Conservation (phyloP, 352 stramenopile species). For the Hyaloperonospora brassicae region DNA sequence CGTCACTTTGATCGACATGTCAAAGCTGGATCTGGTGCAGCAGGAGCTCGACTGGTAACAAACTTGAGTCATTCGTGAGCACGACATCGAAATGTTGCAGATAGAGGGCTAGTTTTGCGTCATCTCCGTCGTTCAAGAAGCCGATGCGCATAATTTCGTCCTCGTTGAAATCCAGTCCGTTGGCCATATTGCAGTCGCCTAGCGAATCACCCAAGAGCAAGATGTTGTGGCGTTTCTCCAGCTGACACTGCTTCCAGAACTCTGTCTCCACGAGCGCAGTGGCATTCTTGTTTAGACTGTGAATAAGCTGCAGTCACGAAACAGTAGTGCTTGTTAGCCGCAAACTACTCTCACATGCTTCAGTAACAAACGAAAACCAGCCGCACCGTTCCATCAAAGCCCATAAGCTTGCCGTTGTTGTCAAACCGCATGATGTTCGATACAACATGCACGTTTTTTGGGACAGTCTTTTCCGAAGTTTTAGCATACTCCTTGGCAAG, state of each 20-base stretch:
- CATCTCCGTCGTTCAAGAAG: constrained; percentile 52
- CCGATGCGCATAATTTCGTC: constrained; percentile 64
- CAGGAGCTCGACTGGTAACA: constrained; percentile 50
- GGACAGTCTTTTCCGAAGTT: constrained; percentile 18
- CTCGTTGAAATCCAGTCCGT: constrained; percentile 46
- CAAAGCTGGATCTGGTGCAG: constrained; percentile 41
- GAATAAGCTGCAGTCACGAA: constrained; percentile 44
- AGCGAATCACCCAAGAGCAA: constrained; percentile 68
- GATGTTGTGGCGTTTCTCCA: constrained; percentile 66
- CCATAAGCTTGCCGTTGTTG: constrained; percentile 28
- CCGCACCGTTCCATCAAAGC: constrained; percentile 46
- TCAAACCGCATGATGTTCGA: constrained; percentile 82
- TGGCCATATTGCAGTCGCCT: constrained; percentile 58
- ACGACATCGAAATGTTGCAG: constrained; percentile 66
- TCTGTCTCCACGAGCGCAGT: constrained; percentile 51
- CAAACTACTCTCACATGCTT: neutral
- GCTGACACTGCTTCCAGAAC: constrained; percentile 65
- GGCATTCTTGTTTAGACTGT: constrained; percentile 76
- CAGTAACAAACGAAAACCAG: neutral
- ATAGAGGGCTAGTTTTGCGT: constrained; percentile 56
- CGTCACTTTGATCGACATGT: too few relatives aligned
- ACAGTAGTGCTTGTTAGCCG: constrained; percentile 1
- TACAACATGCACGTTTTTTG: constrained; percentile 65
- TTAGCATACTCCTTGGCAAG: constrained; percentile 56
- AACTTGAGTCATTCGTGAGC: constrained; percentile 62